A percentile compares a stretch with the other conserved stretches of the same genome.
Evolutionary conservation across 768 basidiomycete species (phyloP).

Genomic region (Candolleomyces aberdarensis): DNA sequence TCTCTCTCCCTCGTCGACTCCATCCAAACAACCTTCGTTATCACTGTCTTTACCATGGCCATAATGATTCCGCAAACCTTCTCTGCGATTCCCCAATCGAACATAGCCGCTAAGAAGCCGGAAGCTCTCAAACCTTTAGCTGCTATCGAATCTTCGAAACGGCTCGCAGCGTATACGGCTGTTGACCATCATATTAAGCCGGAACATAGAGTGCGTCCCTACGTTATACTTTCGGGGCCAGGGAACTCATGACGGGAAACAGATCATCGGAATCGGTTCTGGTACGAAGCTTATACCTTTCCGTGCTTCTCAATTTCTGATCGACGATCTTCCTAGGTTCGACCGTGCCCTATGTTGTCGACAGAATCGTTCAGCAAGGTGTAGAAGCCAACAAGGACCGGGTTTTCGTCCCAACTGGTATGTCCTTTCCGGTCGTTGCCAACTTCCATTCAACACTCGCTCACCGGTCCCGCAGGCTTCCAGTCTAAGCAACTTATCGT

Average conservation of each 20-base stretch:
- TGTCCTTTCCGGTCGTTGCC: conserved; percentile 14
- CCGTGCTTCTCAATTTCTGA: no score
- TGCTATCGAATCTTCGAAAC: conserved; percentile 78
- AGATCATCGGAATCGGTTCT: conserved; percentile 89
- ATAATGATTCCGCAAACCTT: neutral
- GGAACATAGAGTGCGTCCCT: conserved; percentile 69
- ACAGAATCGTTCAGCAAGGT: conserved; percentile 88
- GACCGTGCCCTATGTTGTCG: conserved; percentile 95
- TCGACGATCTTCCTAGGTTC: conserved; percentile 48
- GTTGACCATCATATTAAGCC: conserved; percentile 86
- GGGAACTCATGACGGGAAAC: conserved; percentile 1
- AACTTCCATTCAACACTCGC: neutral
- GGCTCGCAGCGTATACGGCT: conserved; percentile 89
- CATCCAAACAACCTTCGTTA: neutral
- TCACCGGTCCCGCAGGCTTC: conserved; percentile 52
- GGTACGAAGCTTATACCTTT: conserved; percentile 36
- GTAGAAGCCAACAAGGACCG: conserved; percentile 69
- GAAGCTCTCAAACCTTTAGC: conserved; percentile 24
- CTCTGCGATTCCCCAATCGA: neutral
- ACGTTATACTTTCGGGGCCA: neutral
- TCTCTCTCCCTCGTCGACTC: neutral
- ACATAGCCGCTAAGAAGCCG: neutral
- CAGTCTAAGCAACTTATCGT: conserved; percentile 97
- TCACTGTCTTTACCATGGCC: neutral
- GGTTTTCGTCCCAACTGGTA: conserved; percentile 88